Base-by-base conservation (phyloP, 1,284 basidiomycete genomes). In the Tremellales sp. region DNA sequence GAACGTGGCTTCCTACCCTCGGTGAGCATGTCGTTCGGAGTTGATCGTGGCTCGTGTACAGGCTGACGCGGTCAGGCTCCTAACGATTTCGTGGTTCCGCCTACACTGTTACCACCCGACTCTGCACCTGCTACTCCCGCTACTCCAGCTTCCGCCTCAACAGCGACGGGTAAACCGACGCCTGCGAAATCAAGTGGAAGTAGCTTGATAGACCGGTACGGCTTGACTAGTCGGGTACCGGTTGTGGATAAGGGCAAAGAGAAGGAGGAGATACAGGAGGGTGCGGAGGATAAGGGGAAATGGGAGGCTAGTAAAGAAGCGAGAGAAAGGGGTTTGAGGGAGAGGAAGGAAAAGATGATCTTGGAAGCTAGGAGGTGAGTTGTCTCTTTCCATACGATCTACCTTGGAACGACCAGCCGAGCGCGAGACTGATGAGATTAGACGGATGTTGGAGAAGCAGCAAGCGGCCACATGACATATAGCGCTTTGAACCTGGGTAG, bases 291-390 rank as follows among this genome's bases (percentile, higher is more conserved):
- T 26, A 35, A 48, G 21, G 57, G 53, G 12, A 66, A 63, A 43
- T 73, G 70, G 70, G 68, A 65, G 43, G 67, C 64, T 47, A 64
- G 62, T 33, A 65, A 60, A 45, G 70, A 71, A 51, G 61, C 56
- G 46, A 53, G 70, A 42, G 70, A 73, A 58, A 31, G 46, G 17
- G 67, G 63, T 8, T 48, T 73, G 53, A 60, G 58, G 48, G 62
- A 68, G 49, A 53, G 71, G 45, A 72, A 73, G 51, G 71, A 72
- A 56, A 53, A 61, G 50, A 70, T 73, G 67, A 62, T 72, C 22
- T 54, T 72, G 26, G 69, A 72, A 47, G 71, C 71, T 11, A 61
- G 69, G 43, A 50, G 61, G 65, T 70, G 59, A 56, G 65, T 65
- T 12, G 10, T 24, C 19, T 31, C 7, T 27, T 3, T 12, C 35